Percentiles rank a stretch among this genome's conserved stretches.
These are phyloP conservation scores for Eutrema japonicum DNA, from an alignment of 345 rosid genomes.

Conservation along the genomic window DNA sequence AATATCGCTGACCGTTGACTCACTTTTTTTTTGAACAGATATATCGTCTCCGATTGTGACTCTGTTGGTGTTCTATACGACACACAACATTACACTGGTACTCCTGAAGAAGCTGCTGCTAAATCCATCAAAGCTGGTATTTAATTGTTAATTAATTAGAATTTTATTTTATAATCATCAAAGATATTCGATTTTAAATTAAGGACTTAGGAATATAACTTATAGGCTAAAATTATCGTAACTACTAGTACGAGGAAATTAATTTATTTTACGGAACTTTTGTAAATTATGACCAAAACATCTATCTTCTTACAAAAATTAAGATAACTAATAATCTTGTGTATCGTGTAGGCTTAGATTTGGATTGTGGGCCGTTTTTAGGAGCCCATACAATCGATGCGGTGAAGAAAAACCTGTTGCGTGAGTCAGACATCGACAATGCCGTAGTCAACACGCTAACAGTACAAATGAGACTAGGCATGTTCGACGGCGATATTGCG, in stretches of 20 bases:
- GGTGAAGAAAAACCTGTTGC: slow-evolving; percentile 53
- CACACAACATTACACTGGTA: slow-evolving; percentile 63
- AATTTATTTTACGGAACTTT: no score
- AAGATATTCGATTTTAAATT: no score
- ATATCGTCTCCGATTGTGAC: slow-evolving; percentile 89
- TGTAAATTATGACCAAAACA: no score
- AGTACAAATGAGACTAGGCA: slow-evolving; percentile 91
- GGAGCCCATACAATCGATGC: slow-evolving; percentile 56
- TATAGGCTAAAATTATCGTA: background rate
- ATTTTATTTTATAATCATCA: background rate
- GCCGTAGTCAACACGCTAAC: slow-evolving; percentile 70
- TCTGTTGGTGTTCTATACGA: slow-evolving; percentile 74
- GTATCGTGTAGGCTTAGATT: slow-evolving; percentile 72
- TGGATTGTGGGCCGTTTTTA: slow-evolving; percentile 83
- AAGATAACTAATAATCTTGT: background rate
- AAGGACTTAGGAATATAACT: background rate
- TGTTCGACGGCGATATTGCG: slow-evolving; percentile 77
- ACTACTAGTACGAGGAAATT: no score
- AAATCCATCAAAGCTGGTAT: slow-evolving; percentile 84
- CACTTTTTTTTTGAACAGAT: slow-evolving; percentile 46
- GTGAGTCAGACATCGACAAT: slow-evolving; percentile 58
- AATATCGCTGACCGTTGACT: background rate
- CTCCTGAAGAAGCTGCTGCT: slow-evolving; percentile 93
- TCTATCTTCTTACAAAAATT: no score
- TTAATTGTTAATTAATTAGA: background rate